A percentile compares a stretch with the other conserved stretches of the same genome.
phyloP scores from a whole-genome alignment of 2,329 filamentous ascomycete genomes.

The Paraconiothyrium brasiliense region DNA sequence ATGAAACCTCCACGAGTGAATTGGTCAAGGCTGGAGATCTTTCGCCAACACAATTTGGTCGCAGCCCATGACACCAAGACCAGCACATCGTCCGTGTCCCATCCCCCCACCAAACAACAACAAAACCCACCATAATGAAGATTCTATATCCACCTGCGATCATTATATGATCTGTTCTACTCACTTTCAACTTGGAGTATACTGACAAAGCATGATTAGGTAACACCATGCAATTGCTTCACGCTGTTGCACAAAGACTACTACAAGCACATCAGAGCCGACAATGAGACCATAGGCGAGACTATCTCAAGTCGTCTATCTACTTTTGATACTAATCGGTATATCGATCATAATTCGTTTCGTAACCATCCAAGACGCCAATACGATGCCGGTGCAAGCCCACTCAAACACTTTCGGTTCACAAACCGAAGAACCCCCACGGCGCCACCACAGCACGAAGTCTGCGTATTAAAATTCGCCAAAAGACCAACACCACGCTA shows the following conservation, averaged over 20 bases:
- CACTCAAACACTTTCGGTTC: neutral
- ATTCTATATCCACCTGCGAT: too few relatives aligned
- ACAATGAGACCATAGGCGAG: neutral
- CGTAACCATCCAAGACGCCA: constrained; percentile 8
- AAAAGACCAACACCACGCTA: constrained; percentile 2
- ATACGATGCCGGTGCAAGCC: neutral
- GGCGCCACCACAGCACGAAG: neutral
- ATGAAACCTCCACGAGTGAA: too few relatives aligned
- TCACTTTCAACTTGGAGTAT: too few relatives aligned
- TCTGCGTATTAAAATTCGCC: neutral
- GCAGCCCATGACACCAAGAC: too few relatives aligned
- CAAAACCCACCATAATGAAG: too few relatives aligned
- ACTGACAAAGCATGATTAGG: too few relatives aligned
- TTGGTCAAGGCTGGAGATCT: too few relatives aligned
- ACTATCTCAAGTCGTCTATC: neutral
- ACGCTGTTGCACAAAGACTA: neutral
- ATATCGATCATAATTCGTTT: constrained; percentile 11
- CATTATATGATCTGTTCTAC: too few relatives aligned
- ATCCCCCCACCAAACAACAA: too few relatives aligned
- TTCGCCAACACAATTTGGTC: too few relatives aligned
- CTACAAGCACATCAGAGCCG: neutral
- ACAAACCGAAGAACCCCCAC: neutral
- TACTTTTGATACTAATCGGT: neutral
- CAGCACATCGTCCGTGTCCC: too few relatives aligned
- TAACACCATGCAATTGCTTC: too few relatives aligned